Percentiles rank a stretch among this genome's conserved stretches.
These are phyloP conservation scores for Allomyces javanicus DNA, from an alignment of 192 early-diverging fungal species.

Conservation along the genomic window DNA sequence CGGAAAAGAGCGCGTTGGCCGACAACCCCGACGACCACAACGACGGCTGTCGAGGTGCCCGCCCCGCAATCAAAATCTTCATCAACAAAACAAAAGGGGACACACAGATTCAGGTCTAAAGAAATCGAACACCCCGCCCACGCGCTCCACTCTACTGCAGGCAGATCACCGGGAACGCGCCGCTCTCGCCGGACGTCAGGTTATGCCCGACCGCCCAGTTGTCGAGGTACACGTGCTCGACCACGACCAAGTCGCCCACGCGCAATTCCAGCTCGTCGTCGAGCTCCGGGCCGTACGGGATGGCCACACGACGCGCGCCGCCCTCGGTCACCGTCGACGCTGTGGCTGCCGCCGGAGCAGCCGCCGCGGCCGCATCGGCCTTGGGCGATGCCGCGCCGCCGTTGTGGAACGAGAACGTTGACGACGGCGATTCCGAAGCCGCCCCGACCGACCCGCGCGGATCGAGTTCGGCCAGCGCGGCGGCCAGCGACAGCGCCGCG, in stretches of 20 bases:
- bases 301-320: background rate
- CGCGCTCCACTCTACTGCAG: background rate
- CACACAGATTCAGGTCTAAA: no score
- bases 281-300: conserved; percentile 7
- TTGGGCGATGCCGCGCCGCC: no score
- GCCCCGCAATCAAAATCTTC: no score
- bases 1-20: no score
- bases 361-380: background rate
- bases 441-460: background rate
- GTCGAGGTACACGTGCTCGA: conserved; percentile 16
- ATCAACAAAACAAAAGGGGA: no score
- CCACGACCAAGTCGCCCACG: conserved; percentile 11
- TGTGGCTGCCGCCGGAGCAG: background rate
- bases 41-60: no score
- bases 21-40: no score
- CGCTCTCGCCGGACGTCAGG: conserved; percentile 8
- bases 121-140: no score
- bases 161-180: conserved; percentile 21
- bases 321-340: background rate
- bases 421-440: background rate
- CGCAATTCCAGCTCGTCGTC: conserved; percentile 14
- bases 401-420: background rate
- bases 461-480: background rate
- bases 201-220: conserved; percentile 21
- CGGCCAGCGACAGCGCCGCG: background rate